Conservation (phyloP, 2,329 filamentous ascomycete species). For the Cladorrhinum sp. region DNA sequence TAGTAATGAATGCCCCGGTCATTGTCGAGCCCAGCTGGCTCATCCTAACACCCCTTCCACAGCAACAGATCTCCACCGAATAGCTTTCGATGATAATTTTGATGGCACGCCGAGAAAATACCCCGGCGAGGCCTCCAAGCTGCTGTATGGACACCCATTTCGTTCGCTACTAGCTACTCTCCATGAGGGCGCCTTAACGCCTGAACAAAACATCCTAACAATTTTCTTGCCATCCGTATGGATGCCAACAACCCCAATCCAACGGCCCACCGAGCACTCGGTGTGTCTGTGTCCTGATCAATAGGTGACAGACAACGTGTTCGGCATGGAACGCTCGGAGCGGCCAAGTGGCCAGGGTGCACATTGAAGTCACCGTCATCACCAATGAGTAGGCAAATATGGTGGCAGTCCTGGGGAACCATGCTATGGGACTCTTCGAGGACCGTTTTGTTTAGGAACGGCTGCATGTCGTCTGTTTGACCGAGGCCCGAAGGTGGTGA, state of each 20-base stretch:
- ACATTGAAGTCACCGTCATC: not conserved
- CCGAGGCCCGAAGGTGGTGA: slow-evolving; percentile 8
- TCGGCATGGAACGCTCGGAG: not conserved
- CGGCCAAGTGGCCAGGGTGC: slow-evolving; percentile 5
- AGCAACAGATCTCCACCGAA: not conserved
- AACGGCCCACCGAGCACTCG: slow-evolving; percentile 9
- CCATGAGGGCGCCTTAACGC: slow-evolving; percentile 3
- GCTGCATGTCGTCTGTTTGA: slow-evolving; percentile 14
- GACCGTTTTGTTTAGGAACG: not conserved
- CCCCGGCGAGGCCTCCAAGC: not conserved
- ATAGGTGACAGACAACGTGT: slow-evolving; percentile 1
- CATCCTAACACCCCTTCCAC: not conserved
- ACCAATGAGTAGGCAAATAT: not conserved
- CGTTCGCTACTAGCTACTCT: slow-evolving; percentile 10
- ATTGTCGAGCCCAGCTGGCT: not conserved
- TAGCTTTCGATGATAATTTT: not conserved
- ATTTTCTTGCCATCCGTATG: slow-evolving; percentile 13
- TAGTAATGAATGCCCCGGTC: not conserved
- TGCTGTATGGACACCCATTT: not conserved
- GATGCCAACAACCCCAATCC: slow-evolving; percentile 10
- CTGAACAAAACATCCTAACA: slow-evolving; percentile 18
- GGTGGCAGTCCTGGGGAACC: not conserved
- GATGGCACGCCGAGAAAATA: not conserved
- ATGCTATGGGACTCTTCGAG: not conserved
- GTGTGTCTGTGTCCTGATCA: not conserved